phyloP scores from a whole-genome alignment of 1,284 basidiomycete species.

The Austroboletus niveus region DNA sequence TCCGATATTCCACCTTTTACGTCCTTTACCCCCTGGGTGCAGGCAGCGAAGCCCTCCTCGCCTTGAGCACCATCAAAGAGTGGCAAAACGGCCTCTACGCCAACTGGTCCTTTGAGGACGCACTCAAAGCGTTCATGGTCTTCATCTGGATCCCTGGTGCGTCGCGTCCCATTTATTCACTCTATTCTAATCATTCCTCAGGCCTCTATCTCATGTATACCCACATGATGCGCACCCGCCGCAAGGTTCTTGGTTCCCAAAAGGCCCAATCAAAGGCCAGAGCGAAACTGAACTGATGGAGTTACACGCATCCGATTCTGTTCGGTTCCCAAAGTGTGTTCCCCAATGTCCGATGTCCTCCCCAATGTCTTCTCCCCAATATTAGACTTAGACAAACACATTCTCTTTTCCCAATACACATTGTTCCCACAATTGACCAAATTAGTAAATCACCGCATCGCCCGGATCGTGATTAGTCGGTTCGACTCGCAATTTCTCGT shows the following conservation, averaged over 20 bases:
- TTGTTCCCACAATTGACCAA: slow-evolving; percentile 1
- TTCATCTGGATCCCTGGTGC: slow-evolving; percentile 90
- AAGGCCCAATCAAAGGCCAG: slow-evolving; percentile 24
- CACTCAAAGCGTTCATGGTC: slow-evolving; percentile 63
- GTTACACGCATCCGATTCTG: neutral
- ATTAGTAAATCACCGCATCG: neutral
- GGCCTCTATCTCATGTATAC: slow-evolving; percentile 82
- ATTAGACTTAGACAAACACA: neutral
- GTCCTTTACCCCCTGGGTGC: slow-evolving; percentile 92
- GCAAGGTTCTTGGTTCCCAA: slow-evolving; percentile 64
- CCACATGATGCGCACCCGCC: slow-evolving; percentile 85
- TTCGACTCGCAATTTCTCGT: slow-evolving; percentile 7
- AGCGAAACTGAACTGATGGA: slow-evolving; percentile 19
- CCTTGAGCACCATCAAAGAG: slow-evolving; percentile 72
- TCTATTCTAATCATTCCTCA: slow-evolving; percentile 2
- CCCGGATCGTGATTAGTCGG: slow-evolving; percentile 6
- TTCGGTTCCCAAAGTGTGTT: neutral
- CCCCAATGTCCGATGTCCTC: neutral
- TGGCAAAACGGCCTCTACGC: slow-evolving; percentile 31
- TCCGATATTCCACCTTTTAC: slow-evolving; percentile 92
- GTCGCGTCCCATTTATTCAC: slow-evolving; percentile 14
- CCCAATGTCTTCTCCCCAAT: neutral
- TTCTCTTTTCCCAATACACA: slow-evolving; percentile 13
- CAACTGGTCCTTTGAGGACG: slow-evolving; percentile 54
- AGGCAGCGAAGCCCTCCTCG: slow-evolving; percentile 84